phyloP scores from a whole-genome alignment of 345 rosid genomes.

The Eucalyptus decipiens region DNA sequence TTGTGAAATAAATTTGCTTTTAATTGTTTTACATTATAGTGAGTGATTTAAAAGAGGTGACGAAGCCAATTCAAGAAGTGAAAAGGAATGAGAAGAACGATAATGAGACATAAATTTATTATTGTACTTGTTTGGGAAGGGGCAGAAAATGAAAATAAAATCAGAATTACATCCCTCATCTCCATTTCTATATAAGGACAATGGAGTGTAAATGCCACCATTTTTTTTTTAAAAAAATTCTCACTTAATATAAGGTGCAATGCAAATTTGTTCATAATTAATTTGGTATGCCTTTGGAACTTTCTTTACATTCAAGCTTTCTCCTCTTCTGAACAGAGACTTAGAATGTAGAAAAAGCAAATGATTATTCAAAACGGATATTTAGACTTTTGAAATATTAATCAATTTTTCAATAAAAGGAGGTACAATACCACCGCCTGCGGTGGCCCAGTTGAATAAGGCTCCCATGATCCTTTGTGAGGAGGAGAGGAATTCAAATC shows the following conservation, averaged over 20 bases:
- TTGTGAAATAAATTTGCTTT: background rate
- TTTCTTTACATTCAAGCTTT: background rate
- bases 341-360: background rate
- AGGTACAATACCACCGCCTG: too few relatives aligned
- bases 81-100: background rate
- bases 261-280: background rate
- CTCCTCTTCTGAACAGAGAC: background rate
- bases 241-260: background rate
- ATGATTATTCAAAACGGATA: background rate
- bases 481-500: too few relatives aligned
- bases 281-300: background rate
- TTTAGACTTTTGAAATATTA: background rate
- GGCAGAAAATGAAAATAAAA: background rate
- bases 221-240: too few relatives aligned
- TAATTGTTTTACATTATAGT: background rate
- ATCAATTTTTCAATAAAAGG: background rate
- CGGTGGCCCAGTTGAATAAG: too few relatives aligned
- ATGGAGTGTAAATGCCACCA: background rate
- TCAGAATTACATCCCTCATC: background rate
- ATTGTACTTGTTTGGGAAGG: background rate
- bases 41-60: background rate
- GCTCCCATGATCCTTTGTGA: too few relatives aligned
- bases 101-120: background rate
- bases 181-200: background rate
- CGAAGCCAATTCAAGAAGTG: background rate